phyloP scores from a whole-genome alignment of 2,329 filamentous ascomycete species.

The Microsporum canis region DNA sequence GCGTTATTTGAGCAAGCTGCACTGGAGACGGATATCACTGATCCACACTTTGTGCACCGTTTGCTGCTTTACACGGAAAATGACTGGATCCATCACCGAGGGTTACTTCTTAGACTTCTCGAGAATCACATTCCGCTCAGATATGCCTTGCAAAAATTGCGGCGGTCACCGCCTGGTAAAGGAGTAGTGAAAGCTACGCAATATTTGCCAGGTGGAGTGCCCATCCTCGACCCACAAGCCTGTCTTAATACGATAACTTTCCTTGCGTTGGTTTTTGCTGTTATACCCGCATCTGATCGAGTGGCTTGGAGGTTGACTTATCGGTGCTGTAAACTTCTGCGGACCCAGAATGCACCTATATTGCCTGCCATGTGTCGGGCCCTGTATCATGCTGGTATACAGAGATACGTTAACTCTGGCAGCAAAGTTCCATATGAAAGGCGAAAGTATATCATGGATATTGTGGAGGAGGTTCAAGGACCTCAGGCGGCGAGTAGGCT shows the following conservation, averaged over 20 bases:
- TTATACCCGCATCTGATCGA: conserved; percentile 26
- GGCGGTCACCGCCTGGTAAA: neutral
- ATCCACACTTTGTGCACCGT: conserved; percentile 22
- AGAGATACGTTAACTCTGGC: conserved; percentile 32
- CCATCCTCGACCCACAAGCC: conserved; percentile 23
- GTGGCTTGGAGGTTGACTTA: conserved; percentile 37
- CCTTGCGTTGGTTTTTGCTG: conserved; percentile 36
- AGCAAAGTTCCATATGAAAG: conserved; percentile 24
- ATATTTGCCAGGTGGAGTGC: neutral
- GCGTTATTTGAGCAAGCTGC: neutral
- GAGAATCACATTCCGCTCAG: conserved; percentile 29
- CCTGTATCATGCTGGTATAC: conserved; percentile 40
- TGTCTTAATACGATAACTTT: conserved; percentile 36
- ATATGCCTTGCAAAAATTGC: conserved; percentile 20
- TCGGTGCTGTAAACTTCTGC: conserved; percentile 38
- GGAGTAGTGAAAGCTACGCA: neutral
- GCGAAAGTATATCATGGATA: conserved; percentile 35
- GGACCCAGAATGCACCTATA: conserved; percentile 33
- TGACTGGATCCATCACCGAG: conserved; percentile 14
- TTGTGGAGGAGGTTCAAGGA: conserved; percentile 36
- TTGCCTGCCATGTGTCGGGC: conserved; percentile 36
- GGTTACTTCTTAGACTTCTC: conserved; percentile 27
- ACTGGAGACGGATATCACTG: conserved; percentile 25
- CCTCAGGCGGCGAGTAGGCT: conserved; percentile 26
- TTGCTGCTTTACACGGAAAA: conserved; percentile 23